Conservation (phyloP, 805 yeast genomes). For the Helenozyma baotianmanensis region DNA sequence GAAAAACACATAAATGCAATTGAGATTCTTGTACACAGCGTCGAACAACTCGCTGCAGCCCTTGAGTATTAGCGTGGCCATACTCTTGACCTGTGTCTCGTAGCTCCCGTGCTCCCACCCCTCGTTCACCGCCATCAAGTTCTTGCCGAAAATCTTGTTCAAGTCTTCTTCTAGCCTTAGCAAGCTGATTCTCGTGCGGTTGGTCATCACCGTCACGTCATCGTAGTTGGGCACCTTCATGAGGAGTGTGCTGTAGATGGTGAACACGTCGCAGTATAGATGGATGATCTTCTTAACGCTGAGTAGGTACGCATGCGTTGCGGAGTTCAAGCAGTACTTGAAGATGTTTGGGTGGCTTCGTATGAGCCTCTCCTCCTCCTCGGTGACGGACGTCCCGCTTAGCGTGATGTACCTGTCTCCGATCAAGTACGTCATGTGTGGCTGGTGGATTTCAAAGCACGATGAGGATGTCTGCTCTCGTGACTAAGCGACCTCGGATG, state of each 20-base stretch:
- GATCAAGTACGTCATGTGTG: constrained; percentile 34
- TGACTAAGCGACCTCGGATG: not conserved
- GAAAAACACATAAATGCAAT: constrained; percentile 37
- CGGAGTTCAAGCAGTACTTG: constrained; percentile 30
- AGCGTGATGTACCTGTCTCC: constrained; percentile 30
- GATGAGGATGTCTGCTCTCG: too few species aligned
- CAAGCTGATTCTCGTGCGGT: constrained; percentile 16
- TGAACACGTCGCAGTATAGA: constrained; percentile 33
- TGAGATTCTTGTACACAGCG: constrained; percentile 20
- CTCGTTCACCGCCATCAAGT: constrained; percentile 3
- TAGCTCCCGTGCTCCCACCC: constrained; percentile 26
- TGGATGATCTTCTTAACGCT: constrained; percentile 31
- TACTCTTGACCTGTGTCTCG: constrained; percentile 20
- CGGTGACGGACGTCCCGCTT: constrained; percentile 14
- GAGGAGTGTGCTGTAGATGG: constrained; percentile 36
- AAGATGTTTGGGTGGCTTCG: constrained; percentile 27
- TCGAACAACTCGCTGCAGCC: constrained; percentile 11
- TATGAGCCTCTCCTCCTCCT: constrained; percentile 23
- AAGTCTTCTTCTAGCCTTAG: constrained; percentile 29
- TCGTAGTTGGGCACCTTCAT: constrained; percentile 37
- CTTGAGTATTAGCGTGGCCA: constrained; percentile 14
- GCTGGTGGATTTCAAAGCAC: not conserved
- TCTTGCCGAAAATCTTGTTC: constrained; percentile 23
- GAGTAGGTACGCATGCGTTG: constrained; percentile 22
- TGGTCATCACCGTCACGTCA: constrained; percentile 34